Base-by-base conservation (phyloP, 345 rosid genomes). In the Mallotus nudiflorus region DNA sequence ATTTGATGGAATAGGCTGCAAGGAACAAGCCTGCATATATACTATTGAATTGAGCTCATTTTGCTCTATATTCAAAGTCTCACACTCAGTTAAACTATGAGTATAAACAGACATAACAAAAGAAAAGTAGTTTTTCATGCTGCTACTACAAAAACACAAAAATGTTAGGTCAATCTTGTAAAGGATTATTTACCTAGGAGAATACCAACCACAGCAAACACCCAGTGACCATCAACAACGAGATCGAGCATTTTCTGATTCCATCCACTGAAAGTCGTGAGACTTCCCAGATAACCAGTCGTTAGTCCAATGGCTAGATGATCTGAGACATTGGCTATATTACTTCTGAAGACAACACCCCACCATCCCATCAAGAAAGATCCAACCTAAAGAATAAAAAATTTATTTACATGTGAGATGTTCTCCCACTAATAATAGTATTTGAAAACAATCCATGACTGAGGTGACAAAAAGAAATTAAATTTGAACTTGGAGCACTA, bases 191-290 rank as follows among this genome's bases (percentile, higher is more conserved):
- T 82, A 94, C 98, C 98, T 75, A 84, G 19, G 12, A 95, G 75
- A 83, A 87, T 87, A 68, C 97, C 93, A 53, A 87, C 73, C 28
- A 83, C 46, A 18, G 97, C 78, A 74, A 77, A 76, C 45, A 86
- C 78, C 97, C 97, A 95, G 66, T 83, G 80, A 80, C 93, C 97
- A 74, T 84, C 69, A 28, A 77, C 81, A 64, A 84, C 82, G 62
- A 95, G 93, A 75, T 92, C 96, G 33, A 95, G 92, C 97, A 95
- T 95, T 77, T 91, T 86, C 76, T 95, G 99, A 72, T 90, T 89
- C 99, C 99, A 95, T 27, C 96, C 93, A 46, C 99, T 95, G 80
- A 95, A 95, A 48, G 99, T 95, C n/a, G 97, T 90, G 63, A 95
- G 83, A 79, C 97, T 90, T 66, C 97, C 99, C 76, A 89, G 73